Percentiles rank a stretch among this genome's conserved stretches.
Evolutionary conservation across 202 grass and related monocot species (phyloP).

Genomic region (Elaeis oleifera): DNA sequence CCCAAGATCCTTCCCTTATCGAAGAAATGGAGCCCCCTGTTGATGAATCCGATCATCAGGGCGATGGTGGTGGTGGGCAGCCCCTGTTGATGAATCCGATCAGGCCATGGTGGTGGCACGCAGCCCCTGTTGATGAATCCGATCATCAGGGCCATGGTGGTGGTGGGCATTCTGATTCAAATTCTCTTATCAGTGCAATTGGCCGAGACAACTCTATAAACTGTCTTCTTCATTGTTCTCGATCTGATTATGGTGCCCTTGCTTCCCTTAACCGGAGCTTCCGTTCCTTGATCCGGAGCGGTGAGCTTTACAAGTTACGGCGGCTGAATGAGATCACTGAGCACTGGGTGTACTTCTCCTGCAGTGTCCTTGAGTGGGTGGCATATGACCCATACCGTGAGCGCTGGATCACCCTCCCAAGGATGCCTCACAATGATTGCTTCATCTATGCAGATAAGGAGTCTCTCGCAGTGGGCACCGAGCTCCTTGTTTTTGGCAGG

Average conservation of each 20-base stretch:
- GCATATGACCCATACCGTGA: conserved; percentile 7
- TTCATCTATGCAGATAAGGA: conserved; percentile 14
- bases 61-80: background rate
- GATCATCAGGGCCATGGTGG: conserved; percentile 20
- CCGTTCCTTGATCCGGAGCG: conserved; percentile 1
- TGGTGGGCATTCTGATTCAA: background rate
- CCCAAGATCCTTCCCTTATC: too few species aligned
- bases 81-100: too few species aligned
- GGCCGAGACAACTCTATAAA: conserved; percentile 13
- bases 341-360: conserved; percentile 17
- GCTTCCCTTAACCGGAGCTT: conserved; percentile 8
- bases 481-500: conserved; percentile 12
- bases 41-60: conserved; percentile 14
- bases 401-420: conserved; percentile 14
- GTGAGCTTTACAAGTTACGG: conserved; percentile 13
- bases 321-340: background rate
- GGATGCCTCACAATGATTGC: conserved; percentile 14
- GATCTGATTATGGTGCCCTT: conserved; percentile 12
- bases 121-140: conserved; percentile 1
- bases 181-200: conserved; percentile 11
- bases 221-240: conserved; percentile 12
- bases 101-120: too few species aligned
- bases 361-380: conserved; percentile 9
- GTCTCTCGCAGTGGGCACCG: conserved; percentile 13
- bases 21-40: background rate